Base-by-base conservation (phyloP, 148 eudicot genomes). In the Gaultheria prostrata region DNA sequence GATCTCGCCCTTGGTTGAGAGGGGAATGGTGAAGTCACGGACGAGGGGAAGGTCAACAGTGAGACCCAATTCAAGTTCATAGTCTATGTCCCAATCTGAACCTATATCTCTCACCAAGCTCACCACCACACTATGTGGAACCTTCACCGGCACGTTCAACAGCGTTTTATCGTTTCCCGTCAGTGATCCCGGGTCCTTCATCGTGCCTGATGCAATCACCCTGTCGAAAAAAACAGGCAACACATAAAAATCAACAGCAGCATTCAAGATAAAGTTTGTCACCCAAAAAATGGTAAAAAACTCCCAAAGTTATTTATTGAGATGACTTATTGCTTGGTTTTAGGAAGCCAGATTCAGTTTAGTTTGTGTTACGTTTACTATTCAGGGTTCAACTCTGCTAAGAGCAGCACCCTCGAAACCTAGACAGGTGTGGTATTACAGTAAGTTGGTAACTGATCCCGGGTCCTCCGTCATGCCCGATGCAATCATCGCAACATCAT, bases 41-140 rank as follows among this genome's bases (percentile, higher is more conserved):
- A 89, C 12, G 15, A 91, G 35, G 5, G 93, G 93, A 59, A 91
- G 89, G 80, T 91, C 92, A 1, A 91, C 39, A 33, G 90, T 82
- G 39, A 91, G 89, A 33, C 81, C 83, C 20, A 91, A 18, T 14
- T 87, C 89, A 17, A 91, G 85, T 43, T 83, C 82, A 49, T 91
- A 91, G 91, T 89, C 93, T 6, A 91, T 88, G 81, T 91, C 93
- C 92, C 92, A 90, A 79, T 91, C 94, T 0, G 87, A 82, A 21
- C 89, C 87, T 0, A 91, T 82, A 83, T 91, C 94, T 56, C 79
- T 88, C 9, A 73, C 89, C 84, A 91, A 78, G 82, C 85, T 90
- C 80, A 86, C 85, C 78, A 91, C 67, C 12, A 87, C 85, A 74
- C 82, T 79, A 53, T 91, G 92, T 28, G 94, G 87, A 69, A 89